Evolutionary conservation across 768 basidiomycete genomes (phyloP).

Genomic region (Lanmaoa pseudosensibilis): DNA sequence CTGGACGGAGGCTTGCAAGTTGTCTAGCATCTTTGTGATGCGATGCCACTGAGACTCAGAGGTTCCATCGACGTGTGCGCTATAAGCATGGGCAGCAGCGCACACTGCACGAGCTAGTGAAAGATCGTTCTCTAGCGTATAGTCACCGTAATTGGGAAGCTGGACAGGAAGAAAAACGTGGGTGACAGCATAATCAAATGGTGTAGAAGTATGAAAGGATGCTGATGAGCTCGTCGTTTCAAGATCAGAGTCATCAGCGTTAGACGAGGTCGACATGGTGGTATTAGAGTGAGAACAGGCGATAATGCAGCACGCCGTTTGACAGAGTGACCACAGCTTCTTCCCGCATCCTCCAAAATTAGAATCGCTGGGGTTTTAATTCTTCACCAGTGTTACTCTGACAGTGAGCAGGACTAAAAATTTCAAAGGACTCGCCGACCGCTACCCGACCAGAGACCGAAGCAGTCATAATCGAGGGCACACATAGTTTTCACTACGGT

Average conservation of each 20-base stretch:
- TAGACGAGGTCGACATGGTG: no score
- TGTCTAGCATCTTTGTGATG: conserved; percentile 6
- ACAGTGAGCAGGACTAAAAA: no score
- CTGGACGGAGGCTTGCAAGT: background rate
- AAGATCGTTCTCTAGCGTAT: background rate
- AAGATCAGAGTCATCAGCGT: no score
- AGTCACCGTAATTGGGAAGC: background rate
- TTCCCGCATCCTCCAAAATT: no score
- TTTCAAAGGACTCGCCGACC: no score
- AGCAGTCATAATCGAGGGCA: no score
- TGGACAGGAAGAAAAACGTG: conserved; percentile 11
- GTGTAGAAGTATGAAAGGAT: background rate
- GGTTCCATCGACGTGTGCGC: background rate
- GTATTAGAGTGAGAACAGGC: no score
- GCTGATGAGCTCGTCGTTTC: background rate
- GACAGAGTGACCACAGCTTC: no score
- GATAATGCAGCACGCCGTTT: no score
- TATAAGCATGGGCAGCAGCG: conserved; percentile 4
- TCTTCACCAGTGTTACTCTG: no score
- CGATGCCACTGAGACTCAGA: background rate
- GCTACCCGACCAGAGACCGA: no score
- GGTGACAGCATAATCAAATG: conserved; percentile 5
- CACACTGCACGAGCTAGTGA: conserved; percentile 1
- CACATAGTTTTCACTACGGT: background rate
- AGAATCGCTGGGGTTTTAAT: no score